A percentile compares a stretch with the other conserved stretches of the same genome.
These are phyloP conservation scores for Lepiota subincarnata DNA, from an alignment of 768 basidiomycete species.

Conservation along the genomic window DNA sequence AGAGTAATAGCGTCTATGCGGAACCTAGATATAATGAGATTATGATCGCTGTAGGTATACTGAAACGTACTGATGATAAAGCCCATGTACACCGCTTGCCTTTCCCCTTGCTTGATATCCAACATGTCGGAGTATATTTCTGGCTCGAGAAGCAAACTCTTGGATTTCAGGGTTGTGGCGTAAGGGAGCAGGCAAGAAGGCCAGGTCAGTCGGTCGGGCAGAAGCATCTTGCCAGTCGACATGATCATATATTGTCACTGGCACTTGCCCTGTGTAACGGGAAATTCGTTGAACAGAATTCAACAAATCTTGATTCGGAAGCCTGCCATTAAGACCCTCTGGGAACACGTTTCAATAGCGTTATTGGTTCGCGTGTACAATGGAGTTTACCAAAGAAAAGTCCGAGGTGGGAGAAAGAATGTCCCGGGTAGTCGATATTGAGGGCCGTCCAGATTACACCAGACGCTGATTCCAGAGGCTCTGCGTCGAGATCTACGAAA, in stretches of 20 bases:
- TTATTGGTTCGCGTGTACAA: not conserved
- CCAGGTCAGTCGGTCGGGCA: conserved; percentile 15
- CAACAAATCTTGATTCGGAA: conserved; percentile 94
- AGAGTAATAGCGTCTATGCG: conserved; percentile 93
- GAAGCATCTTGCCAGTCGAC: conserved; percentile 45
- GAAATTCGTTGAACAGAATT: conserved; percentile 78
- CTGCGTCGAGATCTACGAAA: conserved; percentile 57
- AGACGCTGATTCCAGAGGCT: conserved; percentile 59
- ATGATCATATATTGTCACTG: conserved; percentile 79
- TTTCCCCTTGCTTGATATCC: conserved; percentile 73
- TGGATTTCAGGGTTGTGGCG: conserved; percentile 40
- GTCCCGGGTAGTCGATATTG: conserved; percentile 92
- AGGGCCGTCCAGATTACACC: conserved; percentile 96
- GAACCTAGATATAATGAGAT: conserved; percentile 47
- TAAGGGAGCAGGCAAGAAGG: conserved; percentile 45
- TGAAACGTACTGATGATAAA: conserved; percentile 71
- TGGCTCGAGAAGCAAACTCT: conserved; percentile 54
- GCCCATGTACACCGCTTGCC: conserved; percentile 85
- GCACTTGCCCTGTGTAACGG: conserved; percentile 67
- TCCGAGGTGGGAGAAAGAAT: conserved; percentile 96
- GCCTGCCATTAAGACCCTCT: conserved; percentile 94
- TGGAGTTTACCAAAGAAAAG: conserved; percentile 76
- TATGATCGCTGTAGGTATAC: not conserved
- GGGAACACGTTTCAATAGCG: conserved; percentile 11
- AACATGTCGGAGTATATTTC: conserved; percentile 67